Conservation (phyloP, 2,329 filamentous ascomycete species). For the Penicillium sp. region DNA sequence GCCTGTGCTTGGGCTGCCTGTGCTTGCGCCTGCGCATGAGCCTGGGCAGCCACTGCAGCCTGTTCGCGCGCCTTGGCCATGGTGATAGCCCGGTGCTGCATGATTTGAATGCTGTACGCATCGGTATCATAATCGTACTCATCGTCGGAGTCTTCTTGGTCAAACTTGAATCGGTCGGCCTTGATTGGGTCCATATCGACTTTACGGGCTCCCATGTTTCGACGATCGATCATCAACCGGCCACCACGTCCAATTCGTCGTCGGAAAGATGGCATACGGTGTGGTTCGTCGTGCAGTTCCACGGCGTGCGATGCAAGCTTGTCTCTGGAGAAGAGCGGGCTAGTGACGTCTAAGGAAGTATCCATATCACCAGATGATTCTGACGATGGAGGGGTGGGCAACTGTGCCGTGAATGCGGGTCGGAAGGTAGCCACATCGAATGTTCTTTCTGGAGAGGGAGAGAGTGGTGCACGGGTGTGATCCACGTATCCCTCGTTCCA, state of each 20-base stretch:
- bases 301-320: conserved; percentile 43
- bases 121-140: conserved; percentile 72
- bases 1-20: conserved; percentile 40
- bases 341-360: conserved; percentile 33
- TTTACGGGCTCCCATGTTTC: conserved; percentile 60
- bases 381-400: conserved; percentile 51
- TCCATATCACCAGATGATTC: conserved; percentile 48
- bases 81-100: conserved; percentile 55
- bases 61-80: conserved; percentile 43
- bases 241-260: conserved; percentile 81
- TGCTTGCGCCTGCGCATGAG: conserved; percentile 42
- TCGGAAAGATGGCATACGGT: conserved; percentile 66
- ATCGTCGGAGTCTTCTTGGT: conserved; percentile 78
- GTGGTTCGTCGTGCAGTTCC: conserved; percentile 44
- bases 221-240: conserved; percentile 83
- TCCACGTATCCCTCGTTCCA: conserved; percentile 93
- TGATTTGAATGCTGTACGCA: conserved; percentile 58
- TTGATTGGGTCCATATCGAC: conserved; percentile 48
- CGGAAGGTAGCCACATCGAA: conserved; percentile 62
- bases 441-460: conserved; percentile 66
- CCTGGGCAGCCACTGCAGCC: conserved; percentile 42
- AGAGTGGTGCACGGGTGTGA: conserved; percentile 79
- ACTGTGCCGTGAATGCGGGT: conserved; percentile 65
- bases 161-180: conserved; percentile 78
- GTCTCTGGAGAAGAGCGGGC: conserved; percentile 33